Evolutionary conservation across 2,329 filamentous ascomycete species (phyloP).

Genomic region (Rhexocercosporidium sp.): DNA sequence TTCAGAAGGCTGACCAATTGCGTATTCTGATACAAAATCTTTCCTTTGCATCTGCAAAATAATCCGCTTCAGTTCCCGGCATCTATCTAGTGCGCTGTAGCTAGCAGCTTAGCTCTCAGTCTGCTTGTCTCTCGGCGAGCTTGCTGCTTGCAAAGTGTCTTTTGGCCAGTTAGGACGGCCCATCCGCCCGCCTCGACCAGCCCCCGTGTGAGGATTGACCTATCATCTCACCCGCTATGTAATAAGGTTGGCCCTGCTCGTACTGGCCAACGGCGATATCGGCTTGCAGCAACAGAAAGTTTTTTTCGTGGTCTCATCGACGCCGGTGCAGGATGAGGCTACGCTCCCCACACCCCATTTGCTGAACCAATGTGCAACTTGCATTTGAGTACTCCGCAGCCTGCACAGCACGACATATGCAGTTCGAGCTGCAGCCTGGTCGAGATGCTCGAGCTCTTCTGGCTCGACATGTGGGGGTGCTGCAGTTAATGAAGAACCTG

Average conservation of each 20-base stretch:
- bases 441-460: slow-evolving; percentile 12
- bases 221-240: neutral
- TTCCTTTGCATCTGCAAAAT: slow-evolving; percentile 22
- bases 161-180: slow-evolving; percentile 6
- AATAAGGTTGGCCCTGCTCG: slow-evolving; percentile 26
- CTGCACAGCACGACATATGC: slow-evolving; percentile 35
- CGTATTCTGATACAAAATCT: slow-evolving; percentile 18
- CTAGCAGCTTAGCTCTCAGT: slow-evolving; percentile 11
- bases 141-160: neutral
- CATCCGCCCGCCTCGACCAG: slow-evolving; percentile 7
- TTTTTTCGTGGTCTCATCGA: slow-evolving; percentile 16
- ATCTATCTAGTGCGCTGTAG: neutral
- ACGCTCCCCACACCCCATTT: slow-evolving; percentile 25
- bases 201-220: slow-evolving; percentile 3
- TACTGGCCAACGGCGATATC: slow-evolving; percentile 26
- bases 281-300: slow-evolving; percentile 20
- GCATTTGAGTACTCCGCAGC: slow-evolving; percentile 16
- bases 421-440: slow-evolving; percentile 26
- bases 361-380: slow-evolving; percentile 20
- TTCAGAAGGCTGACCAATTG: slow-evolving; percentile 21
- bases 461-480: slow-evolving; percentile 17
- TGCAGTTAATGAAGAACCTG: neutral
- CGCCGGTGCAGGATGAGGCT: slow-evolving; percentile 25
- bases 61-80: slow-evolving; percentile 19
- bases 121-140: slow-evolving; percentile 12